Conservation (phyloP, 2,329 filamentous ascomycete species). For the Emydomyces testavorans region DNA sequence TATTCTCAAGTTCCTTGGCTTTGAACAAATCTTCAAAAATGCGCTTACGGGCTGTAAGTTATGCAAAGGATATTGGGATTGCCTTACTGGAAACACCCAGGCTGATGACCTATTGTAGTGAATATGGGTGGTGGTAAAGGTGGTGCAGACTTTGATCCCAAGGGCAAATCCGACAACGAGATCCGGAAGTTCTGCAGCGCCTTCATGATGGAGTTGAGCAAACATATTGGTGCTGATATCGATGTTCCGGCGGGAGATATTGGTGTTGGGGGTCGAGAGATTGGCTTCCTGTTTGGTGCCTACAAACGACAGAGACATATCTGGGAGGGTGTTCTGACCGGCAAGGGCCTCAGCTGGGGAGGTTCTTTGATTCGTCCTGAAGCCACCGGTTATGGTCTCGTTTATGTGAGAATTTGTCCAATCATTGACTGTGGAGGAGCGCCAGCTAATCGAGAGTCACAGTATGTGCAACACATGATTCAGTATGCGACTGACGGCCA, state of each 20-base stretch:
- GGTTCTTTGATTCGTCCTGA: slow-evolving; percentile 89
- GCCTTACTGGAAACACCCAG: no score
- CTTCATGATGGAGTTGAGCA: slow-evolving; percentile 92
- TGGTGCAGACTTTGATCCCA: slow-evolving; percentile 96
- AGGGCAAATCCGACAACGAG: slow-evolving; percentile 94
- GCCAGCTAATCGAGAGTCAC: slow-evolving; percentile 10
- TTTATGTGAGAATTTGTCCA: slow-evolving; percentile 50
- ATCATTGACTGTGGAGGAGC: not conserved
- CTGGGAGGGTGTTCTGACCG: slow-evolving; percentile 93
- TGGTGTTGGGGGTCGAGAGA: slow-evolving; percentile 80
- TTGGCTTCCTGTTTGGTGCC: slow-evolving; percentile 88
- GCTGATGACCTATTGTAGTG: slow-evolving; percentile 39
- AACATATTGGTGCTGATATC: slow-evolving; percentile 91
- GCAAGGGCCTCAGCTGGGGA: slow-evolving; percentile 89
- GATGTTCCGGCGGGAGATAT: slow-evolving; percentile 97
- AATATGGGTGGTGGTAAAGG: slow-evolving; percentile 97
- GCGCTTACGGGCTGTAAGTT: slow-evolving; percentile 79
- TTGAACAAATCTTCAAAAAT: slow-evolving; percentile 99
- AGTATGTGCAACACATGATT: slow-evolving; percentile 92
- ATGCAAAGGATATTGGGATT: no score
- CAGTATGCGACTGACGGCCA: slow-evolving; percentile 65
- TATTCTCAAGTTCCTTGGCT: slow-evolving; percentile 90
- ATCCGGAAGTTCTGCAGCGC: slow-evolving; percentile 93
- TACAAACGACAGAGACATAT: slow-evolving; percentile 80
- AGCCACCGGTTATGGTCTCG: slow-evolving; percentile 89